Evolutionary conservation across 805 yeast genomes (phyloP), one percentile per base, ranked within the genome.

Genomic region (Suhomyces sp.): DNA sequence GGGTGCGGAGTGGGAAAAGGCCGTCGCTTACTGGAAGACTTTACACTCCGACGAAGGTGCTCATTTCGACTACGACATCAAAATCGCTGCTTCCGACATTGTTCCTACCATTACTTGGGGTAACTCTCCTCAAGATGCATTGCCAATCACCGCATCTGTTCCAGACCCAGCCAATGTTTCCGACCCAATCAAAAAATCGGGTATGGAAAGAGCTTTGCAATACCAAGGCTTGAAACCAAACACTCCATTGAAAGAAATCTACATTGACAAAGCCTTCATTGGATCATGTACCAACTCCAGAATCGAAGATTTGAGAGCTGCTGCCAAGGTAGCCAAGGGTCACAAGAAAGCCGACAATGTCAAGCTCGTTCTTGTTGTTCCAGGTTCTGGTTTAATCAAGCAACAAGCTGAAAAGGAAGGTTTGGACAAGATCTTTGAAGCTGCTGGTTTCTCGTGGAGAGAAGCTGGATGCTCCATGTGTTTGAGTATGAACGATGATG

Each of bases 391-490:
- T 60, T 79, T 94, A 57, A 94, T 94, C 60, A 94, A 93, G 76
- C 77, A 78, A 55, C 96, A 90, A 74, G 99, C 99, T 51, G 99
- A 94, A 76, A 79, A 75, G 57, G 99, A 94, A 77, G 99, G 99
- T 50, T 80, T 94, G 53, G 94, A 94, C 71, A 88, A 89, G 76
- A 82, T 94, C 54, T 94, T 94, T 66, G 83, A 78, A 65, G 90
- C 84, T 48, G 97, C 99, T 49, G 98, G 97, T 19, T 94, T 94
- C 68, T 93, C 89, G 63, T 94, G 99, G 99, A 87, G 99, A 79
- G 99, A 94, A 77, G 98, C 99, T 60, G 99, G 99, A 56, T 94
- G 99, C 77, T 93, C 98, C 42, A 94, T 94, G 99, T 94, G 99
- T 78, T 82, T 94, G 50, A 99, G 99, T 73, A 94, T 94, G 99